A percentile compares a stretch with the other conserved stretches of the same genome.
phyloP scores from a whole-genome alignment of 2,329 filamentous ascomycete species.

The Ophiostoma piceae region DNA sequence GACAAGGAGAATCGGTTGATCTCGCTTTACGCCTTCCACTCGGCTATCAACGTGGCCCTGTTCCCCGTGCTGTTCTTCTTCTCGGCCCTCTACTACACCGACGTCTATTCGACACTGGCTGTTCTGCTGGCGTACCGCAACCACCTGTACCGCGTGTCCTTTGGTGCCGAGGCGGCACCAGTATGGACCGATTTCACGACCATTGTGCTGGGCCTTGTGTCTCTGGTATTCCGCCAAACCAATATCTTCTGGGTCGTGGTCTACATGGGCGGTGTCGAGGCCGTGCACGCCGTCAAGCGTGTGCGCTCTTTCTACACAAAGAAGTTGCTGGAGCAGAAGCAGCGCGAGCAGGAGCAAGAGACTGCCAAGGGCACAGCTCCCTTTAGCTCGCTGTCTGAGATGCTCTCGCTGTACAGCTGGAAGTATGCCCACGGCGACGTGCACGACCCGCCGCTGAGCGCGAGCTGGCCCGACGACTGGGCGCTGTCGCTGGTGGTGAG shows the following conservation, averaged over 20 bases:
- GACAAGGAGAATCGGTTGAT: constrained; percentile 34
- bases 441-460: constrained; percentile 49
- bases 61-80: constrained; percentile 97
- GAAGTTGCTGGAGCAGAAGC: not conserved
- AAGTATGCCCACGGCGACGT: constrained; percentile 48
- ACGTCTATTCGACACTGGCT: constrained; percentile 72
- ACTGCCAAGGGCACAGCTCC: constrained; percentile 21
- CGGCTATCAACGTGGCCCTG: constrained; percentile 70
- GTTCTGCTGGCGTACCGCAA: constrained; percentile 66
- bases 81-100: constrained; percentile 90
- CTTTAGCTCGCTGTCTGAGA: constrained; percentile 34
- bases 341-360: constrained; percentile 20
- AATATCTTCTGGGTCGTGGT: constrained; percentile 94
- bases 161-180: constrained; percentile 31
- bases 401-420: constrained; percentile 38
- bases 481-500: constrained; percentile 54
- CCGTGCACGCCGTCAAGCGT: constrained; percentile 44
- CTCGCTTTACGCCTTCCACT: constrained; percentile 49
- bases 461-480: constrained; percentile 49
- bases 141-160: constrained; percentile 41
- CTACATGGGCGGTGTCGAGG: constrained; percentile 62
- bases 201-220: constrained; percentile 55
- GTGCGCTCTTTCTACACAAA: constrained; percentile 13
- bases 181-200: constrained; percentile 41
- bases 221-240: constrained; percentile 81